phyloP scores from a whole-genome alignment of 2,329 filamentous ascomycete genomes.

The Trichoderma guizhouense region DNA sequence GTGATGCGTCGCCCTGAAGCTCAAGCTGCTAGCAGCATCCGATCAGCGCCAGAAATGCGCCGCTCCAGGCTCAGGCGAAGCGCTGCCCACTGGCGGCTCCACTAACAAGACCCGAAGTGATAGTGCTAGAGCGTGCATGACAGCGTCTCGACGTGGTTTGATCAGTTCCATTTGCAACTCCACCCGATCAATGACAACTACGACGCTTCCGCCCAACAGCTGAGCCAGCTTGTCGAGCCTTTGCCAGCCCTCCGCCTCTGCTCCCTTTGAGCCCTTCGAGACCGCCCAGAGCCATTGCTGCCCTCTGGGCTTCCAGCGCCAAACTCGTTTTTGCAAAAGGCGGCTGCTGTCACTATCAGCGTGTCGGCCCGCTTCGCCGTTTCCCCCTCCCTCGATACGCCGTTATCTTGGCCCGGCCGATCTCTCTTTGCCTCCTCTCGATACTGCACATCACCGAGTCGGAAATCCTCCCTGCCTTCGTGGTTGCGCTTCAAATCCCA shows the following conservation, averaged over 20 bases:
- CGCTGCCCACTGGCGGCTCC: background rate
- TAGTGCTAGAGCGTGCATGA: constrained; percentile 12
- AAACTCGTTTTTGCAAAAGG: background rate
- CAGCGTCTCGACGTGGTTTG: constrained; percentile 9
- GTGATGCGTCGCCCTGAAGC: constrained; percentile 2
- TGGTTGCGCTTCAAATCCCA: background rate
- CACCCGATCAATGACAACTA: constrained; percentile 6
- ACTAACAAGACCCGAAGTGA: background rate
- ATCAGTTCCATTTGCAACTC: background rate
- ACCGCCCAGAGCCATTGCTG: background rate
- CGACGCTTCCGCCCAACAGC: constrained; percentile 8
- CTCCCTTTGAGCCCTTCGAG: background rate
- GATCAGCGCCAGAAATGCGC: background rate
- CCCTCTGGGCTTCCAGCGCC: background rate
- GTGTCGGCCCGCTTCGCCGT: constrained; percentile 12
- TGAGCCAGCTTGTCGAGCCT: background rate
- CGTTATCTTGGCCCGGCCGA: background rate
- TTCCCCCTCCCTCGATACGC: constrained; percentile 4
- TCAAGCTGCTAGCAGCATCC: background rate
- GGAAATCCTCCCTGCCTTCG: background rate
- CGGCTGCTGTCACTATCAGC: background rate
- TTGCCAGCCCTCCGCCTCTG: background rate
- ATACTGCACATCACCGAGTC: background rate
- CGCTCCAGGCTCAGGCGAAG: background rate
- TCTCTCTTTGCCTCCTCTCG: background rate